A percentile compares a stretch with the other conserved stretches of the same genome.
These are phyloP conservation scores for Capsella rubella DNA, from an alignment of 441 rosid genomes.

Conservation along the genomic window DNA sequence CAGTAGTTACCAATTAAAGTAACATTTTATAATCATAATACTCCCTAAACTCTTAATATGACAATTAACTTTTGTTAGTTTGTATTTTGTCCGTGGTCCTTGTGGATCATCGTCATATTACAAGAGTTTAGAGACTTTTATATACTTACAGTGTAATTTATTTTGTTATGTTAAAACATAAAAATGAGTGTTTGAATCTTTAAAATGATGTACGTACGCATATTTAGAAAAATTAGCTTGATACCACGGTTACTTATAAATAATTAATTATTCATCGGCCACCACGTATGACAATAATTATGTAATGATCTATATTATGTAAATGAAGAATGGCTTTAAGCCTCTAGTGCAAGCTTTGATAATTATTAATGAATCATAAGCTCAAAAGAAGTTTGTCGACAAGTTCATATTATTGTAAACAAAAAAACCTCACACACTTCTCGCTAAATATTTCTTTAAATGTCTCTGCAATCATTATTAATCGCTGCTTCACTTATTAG, in stretches of 20 bases:
- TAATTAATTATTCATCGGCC: background rate
- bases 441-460: slow-evolving; percentile 24
- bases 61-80: too few species aligned
- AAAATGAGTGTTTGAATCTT: too few species aligned
- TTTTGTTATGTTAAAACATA: background rate
- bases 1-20: background rate
- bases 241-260: background rate
- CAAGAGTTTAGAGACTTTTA: background rate
- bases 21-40: background rate
- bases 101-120: background rate
- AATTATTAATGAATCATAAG: slow-evolving; percentile 28
- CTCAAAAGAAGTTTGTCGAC: slow-evolving; percentile 34
- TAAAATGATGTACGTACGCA: too few species aligned
- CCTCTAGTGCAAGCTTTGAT: slow-evolving; percentile 21
- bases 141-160: background rate
- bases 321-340: background rate
- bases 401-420: slow-evolving; percentile 26
- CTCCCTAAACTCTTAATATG: too few species aligned
- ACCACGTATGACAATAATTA: background rate
- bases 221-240: background rate
- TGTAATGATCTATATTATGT: background rate
- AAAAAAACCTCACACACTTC: slow-evolving; percentile 12
- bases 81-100: too few species aligned
- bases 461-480: slow-evolving; percentile 28
- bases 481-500: slow-evolving; percentile 34